These are phyloP conservation scores for Sclerotinia minor DNA, from an alignment of 2,329 filamentous ascomycete genomes.

Conservation along the genomic window DNA sequence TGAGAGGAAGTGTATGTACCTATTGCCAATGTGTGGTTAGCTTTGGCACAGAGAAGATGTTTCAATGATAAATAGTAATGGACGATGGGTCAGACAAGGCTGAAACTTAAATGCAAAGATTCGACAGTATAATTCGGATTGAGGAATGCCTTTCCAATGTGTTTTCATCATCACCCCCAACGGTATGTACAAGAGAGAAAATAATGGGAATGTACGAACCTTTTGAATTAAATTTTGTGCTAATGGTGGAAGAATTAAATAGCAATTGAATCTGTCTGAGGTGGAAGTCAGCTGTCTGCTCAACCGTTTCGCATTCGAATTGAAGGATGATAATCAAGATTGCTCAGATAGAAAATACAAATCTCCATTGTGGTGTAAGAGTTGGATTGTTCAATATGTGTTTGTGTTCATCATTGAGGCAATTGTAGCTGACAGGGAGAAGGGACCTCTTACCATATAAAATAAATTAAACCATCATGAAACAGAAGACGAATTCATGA, in stretches of 20 bases:
- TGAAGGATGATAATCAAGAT: slow-evolving; percentile 23
- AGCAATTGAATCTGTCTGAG: slow-evolving; percentile 1
- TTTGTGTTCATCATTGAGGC: slow-evolving; percentile 45
- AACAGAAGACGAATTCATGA: not conserved
- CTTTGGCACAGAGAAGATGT: slow-evolving; percentile 11
- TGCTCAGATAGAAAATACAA: slow-evolving; percentile 43
- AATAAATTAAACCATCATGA: not conserved
- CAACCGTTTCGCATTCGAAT: not conserved
- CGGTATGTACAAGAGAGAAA: slow-evolving; percentile 14
- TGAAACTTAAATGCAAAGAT: slow-evolving; percentile 47
- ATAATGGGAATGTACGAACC: slow-evolving; percentile 36
- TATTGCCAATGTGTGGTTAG: slow-evolving; percentile 29
- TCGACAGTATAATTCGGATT: slow-evolving; percentile 44
- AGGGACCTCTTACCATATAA: slow-evolving; percentile 29
- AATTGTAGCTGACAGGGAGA: slow-evolving; percentile 25
- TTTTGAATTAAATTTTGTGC: slow-evolving; percentile 30
- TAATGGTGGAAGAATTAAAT: not conserved
- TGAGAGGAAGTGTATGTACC: slow-evolving; percentile 38
- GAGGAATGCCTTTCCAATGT: slow-evolving; percentile 44
- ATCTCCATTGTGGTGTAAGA: slow-evolving; percentile 45
- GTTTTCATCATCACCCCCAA: slow-evolving; percentile 42
- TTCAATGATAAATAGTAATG: slow-evolving; percentile 12
- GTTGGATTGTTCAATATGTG: slow-evolving; percentile 47
- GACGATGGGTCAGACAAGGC: slow-evolving; percentile 47
- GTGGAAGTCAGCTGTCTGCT: slow-evolving; percentile 9